A percentile compares a stretch with the other conserved stretches of the same genome.
Conservation (phyloP, 192 early-diverging fungal species). For the Podila clonocystis region DNA sequence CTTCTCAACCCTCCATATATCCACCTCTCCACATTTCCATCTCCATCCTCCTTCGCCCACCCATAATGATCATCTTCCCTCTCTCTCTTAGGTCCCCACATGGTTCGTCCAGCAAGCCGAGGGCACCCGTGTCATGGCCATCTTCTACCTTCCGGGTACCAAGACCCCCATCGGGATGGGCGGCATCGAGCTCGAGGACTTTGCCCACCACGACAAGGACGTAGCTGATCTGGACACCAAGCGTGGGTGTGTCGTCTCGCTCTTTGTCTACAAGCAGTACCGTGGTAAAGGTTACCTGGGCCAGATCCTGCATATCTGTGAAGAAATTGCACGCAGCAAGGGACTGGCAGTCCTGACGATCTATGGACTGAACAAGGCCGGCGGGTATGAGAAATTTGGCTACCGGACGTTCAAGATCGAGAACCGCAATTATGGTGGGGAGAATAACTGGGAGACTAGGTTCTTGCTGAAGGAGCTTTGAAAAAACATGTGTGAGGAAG, state of each 20-base stretch:
- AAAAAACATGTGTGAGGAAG: background rate
- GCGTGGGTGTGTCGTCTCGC: constrained; percentile 40
- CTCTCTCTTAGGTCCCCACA: constrained; percentile 20
- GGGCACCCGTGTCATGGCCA: constrained; percentile 29
- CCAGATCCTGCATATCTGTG: constrained; percentile 15
- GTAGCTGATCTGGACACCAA: constrained; percentile 27
- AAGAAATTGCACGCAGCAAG: constrained; percentile 20
- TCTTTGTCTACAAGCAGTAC: constrained; percentile 43
- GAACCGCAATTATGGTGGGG: constrained; percentile 30
- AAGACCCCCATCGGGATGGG: constrained; percentile 43
- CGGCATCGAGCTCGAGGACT: constrained; percentile 32
- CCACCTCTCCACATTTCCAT: no score
- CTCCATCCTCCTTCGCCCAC: no score
- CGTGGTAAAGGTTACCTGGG: constrained; percentile 34
- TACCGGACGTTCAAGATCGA: constrained; percentile 41
- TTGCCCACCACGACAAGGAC: constrained; percentile 29
- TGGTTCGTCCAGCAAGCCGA: constrained; percentile 45
- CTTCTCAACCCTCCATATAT: no score
- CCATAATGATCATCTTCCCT: background rate
- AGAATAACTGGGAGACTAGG: constrained; percentile 29
- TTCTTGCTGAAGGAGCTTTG: constrained; percentile 33
- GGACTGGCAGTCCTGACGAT: constrained; percentile 31
- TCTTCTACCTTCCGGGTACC: constrained; percentile 35
- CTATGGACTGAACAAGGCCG: constrained; percentile 23
- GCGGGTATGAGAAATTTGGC: constrained; percentile 45